Conservation (phyloP, 495 filamentous ascomycete genomes). For the Eremomyces bilateralis region DNA sequence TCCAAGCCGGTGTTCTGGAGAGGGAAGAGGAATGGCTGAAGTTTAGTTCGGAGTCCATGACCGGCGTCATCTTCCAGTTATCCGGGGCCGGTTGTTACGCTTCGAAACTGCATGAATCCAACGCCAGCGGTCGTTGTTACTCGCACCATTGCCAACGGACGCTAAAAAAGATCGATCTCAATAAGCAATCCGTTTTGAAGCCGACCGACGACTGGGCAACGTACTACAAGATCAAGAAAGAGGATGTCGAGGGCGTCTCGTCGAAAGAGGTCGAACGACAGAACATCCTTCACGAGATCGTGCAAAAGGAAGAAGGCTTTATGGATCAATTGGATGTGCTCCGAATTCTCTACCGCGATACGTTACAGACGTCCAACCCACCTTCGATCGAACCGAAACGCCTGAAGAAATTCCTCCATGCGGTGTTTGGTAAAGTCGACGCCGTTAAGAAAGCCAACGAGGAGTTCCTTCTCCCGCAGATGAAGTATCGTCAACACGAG, state of each 20-base stretch:
- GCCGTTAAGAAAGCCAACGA: slow-evolving; percentile 80
- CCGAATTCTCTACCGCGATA: slow-evolving; percentile 67
- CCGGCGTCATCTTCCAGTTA: slow-evolving; percentile 80
- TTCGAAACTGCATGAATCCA: slow-evolving; percentile 52
- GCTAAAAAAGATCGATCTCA: slow-evolving; percentile 77
- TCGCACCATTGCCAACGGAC: slow-evolving; percentile 86
- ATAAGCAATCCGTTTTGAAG: slow-evolving; percentile 40
- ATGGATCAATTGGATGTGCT: slow-evolving; percentile 76
- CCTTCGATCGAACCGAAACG: slow-evolving; percentile 58
- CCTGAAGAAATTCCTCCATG: slow-evolving; percentile 51
- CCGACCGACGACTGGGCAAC: slow-evolving; percentile 72
- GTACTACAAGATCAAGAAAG: slow-evolving; percentile 71
- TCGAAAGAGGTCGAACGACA: slow-evolving; percentile 88
- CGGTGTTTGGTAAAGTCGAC: slow-evolving; percentile 83
- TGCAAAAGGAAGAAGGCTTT: slow-evolving; percentile 77
- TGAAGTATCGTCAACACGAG: slow-evolving; percentile 94
- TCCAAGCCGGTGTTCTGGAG: slow-evolving; percentile 51
- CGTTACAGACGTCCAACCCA: slow-evolving; percentile 48
- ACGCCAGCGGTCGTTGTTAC: slow-evolving; percentile 66
- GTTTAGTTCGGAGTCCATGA: slow-evolving; percentile 50
- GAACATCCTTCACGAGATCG: slow-evolving; percentile 88
- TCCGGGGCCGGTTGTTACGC: slow-evolving; percentile 89
- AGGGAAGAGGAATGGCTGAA: slow-evolving; percentile 97
- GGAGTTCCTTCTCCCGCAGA: slow-evolving; percentile 77
- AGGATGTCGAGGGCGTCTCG: slow-evolving; percentile 38